Evolutionary conservation across 2,329 filamentous ascomycete species (phyloP).

Genomic region (Talaromyces sp.): DNA sequence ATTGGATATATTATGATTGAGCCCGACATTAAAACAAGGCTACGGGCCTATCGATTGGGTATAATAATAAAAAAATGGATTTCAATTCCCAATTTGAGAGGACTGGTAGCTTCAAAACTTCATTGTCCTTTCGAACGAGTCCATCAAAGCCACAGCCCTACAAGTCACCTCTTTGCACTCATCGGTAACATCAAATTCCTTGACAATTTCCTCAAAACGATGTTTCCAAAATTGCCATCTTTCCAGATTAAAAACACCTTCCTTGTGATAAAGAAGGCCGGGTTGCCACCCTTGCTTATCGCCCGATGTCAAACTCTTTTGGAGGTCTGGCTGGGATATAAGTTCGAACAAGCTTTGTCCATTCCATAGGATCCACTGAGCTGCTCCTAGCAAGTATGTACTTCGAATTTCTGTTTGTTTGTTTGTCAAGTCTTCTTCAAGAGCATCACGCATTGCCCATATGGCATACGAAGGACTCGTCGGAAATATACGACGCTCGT

Average conservation of each 20-base stretch:
- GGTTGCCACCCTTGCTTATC: neutral
- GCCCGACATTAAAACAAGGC: too few species aligned
- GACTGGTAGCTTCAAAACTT: neutral
- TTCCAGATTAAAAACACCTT: neutral
- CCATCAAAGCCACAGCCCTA: neutral
- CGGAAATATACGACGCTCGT: neutral
- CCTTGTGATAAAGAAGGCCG: neutral
- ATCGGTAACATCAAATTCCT: neutral
- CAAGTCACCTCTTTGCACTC: neutral
- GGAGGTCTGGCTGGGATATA: neutral
- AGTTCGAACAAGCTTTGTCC: neutral
- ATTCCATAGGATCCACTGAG: neutral
- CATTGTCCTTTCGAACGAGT: neutral
- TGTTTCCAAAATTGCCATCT: neutral
- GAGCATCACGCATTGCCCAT: neutral
- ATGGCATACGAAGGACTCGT: neutral
- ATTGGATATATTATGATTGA: too few species aligned
- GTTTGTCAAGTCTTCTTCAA: neutral
- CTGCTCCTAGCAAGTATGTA: neutral
- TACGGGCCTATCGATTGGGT: too few species aligned
- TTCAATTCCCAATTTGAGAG: too few species aligned
- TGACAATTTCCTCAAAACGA: neutral
- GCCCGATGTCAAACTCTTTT: neutral
- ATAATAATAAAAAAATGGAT: too few species aligned
- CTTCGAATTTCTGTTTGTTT: neutral